These are phyloP conservation scores for Pisolithus marmoratus DNA, from an alignment of 768 basidiomycete species.

Conservation along the genomic window DNA sequence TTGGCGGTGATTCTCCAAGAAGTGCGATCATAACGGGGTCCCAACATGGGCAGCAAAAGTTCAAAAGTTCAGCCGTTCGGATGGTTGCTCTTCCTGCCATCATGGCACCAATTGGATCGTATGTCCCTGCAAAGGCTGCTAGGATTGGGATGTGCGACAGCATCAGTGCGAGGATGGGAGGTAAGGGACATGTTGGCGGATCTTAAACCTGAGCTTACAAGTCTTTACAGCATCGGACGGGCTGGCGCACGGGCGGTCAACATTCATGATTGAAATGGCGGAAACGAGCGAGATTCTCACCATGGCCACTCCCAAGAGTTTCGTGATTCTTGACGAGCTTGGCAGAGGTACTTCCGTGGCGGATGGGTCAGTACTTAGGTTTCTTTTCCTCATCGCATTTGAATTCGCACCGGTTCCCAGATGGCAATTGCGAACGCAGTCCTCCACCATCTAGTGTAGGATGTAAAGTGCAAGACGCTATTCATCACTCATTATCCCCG, in stretches of 20 bases:
- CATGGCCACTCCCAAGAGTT: slow-evolving; percentile 63
- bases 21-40: slow-evolving; percentile 78
- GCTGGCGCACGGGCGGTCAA: slow-evolving; percentile 78
- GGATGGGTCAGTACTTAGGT: slow-evolving; percentile 56
- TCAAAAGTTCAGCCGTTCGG: slow-evolving; percentile 72
- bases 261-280: slow-evolving; percentile 95
- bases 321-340: slow-evolving; percentile 88
- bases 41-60: slow-evolving; percentile 89
- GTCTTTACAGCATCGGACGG: slow-evolving; percentile 71
- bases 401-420: slow-evolving; percentile 29
- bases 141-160: slow-evolving; percentile 78
- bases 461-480: slow-evolving; percentile 62
- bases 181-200: slow-evolving; percentile 33
- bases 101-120: slow-evolving; percentile 86
- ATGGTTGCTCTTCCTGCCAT: slow-evolving; percentile 73
- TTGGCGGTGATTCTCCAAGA: slow-evolving; percentile 49
- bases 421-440: slow-evolving; percentile 88
- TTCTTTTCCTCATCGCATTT: not conserved
- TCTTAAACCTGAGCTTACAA: not conserved
- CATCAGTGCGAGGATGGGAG: slow-evolving; percentile 86
- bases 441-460: slow-evolving; percentile 60
- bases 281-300: slow-evolving; percentile 89
- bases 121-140: slow-evolving; percentile 77
- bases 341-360: slow-evolving; percentile 90
- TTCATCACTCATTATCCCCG: slow-evolving; percentile 95